phyloP scores from a whole-genome alignment of 1,284 basidiomycete species.

The Mycosarcoma mackinlayi region DNA sequence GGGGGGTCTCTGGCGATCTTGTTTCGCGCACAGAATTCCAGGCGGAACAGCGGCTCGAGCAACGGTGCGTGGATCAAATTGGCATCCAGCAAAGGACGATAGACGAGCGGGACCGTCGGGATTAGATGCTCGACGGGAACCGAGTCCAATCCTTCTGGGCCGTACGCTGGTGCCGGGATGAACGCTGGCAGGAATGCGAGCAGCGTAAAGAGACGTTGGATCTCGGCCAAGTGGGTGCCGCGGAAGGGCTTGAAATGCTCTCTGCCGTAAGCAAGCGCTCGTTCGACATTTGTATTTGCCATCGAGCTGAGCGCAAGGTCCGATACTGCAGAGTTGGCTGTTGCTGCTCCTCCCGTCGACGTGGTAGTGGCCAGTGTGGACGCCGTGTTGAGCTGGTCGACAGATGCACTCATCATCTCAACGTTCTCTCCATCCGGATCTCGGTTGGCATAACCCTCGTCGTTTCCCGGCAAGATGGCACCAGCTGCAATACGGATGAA shows the following conservation, averaged over 20 bases:
- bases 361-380: not conserved
- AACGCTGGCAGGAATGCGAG: conserved; percentile 76
- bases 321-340: not conserved
- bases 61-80: conserved; percentile 73
- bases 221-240: conserved; percentile 75
- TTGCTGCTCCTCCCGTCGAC: not conserved
- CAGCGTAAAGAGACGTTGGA: conserved; percentile 81
- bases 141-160: conserved; percentile 24
- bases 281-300: conserved; percentile 38
- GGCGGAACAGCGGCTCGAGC: conserved; percentile 82
- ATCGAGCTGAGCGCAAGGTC: not conserved
- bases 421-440: conserved; percentile 57
- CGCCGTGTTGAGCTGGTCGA: conserved; percentile 18
- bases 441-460: conserved; percentile 2
- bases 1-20: conserved; percentile 89
- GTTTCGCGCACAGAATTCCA: conserved; percentile 86
- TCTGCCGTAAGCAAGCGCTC: conserved; percentile 81
- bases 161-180: conserved; percentile 30
- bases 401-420: conserved; percentile 40
- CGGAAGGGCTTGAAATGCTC: conserved; percentile 78
- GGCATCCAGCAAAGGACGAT: conserved; percentile 51
- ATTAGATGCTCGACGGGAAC: conserved; percentile 41
- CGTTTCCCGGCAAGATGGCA: conserved; percentile 12
- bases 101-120: conserved; percentile 45
- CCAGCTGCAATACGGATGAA: conserved; percentile 59